Conservation (phyloP, 345 rosid species). For the Draba incana region DNA sequence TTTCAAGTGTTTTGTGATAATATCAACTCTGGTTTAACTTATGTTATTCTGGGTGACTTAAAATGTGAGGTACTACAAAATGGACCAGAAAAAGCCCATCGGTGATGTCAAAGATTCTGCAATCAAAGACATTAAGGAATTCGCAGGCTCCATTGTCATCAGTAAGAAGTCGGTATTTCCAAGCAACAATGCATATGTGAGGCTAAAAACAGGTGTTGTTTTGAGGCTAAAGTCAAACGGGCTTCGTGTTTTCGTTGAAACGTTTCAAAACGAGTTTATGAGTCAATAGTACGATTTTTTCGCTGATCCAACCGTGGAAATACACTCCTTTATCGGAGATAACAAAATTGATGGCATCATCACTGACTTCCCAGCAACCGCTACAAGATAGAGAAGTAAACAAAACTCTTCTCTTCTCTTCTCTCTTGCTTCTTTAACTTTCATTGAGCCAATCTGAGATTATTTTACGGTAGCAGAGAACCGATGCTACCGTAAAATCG, state of each 20-base stretch:
- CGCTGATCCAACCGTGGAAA: slow-evolving; percentile 72
- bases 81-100: slow-evolving; percentile 26
- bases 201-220: slow-evolving; percentile 44
- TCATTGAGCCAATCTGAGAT: slow-evolving; percentile 13
- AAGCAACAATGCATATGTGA: slow-evolving; percentile 29
- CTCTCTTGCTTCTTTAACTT: slow-evolving; percentile 13
- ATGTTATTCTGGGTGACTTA: no score
- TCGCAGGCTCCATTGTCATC: slow-evolving; percentile 67
- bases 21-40: no score
- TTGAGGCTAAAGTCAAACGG: slow-evolving; percentile 46
- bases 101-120: slow-evolving; percentile 49
- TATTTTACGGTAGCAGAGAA: slow-evolving; percentile 60
- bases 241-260: slow-evolving; percentile 65
- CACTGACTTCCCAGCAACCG: slow-evolving; percentile 78
- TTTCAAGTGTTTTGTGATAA: no score
- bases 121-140: slow-evolving; percentile 60
- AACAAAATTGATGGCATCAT: slow-evolving; percentile 55
- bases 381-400: slow-evolving; percentile 78
- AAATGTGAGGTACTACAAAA: no score
- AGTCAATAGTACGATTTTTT: slow-evolving; percentile 77
- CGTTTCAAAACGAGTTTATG: slow-evolving; percentile 74
- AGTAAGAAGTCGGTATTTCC: slow-evolving; percentile 61
- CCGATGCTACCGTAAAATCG: slow-evolving; percentile 58
- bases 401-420: background rate
- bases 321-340: slow-evolving; percentile 47